phyloP scores from a whole-genome alignment of 169 alveolate species.

The Eimeria tenella region DNA sequence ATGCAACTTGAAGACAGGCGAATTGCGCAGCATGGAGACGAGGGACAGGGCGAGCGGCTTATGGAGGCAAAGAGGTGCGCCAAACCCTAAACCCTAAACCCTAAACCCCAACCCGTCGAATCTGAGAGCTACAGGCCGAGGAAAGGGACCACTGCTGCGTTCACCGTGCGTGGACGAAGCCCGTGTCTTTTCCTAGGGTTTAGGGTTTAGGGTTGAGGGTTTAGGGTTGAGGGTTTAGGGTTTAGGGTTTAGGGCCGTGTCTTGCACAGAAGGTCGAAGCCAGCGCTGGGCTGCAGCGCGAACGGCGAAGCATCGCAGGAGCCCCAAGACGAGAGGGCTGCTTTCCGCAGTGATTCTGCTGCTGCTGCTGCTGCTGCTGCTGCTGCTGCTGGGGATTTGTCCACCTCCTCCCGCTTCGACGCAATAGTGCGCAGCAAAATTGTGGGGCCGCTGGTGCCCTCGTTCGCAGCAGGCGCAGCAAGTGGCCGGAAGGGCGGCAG shows the following conservation, averaged over 20 bases:
- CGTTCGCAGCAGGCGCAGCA: slow-evolving; percentile 12
- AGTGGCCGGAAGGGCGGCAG: not conserved
- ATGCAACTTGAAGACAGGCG: slow-evolving; percentile 58
- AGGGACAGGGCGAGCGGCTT: slow-evolving; percentile 88
- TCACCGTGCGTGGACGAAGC: no score
- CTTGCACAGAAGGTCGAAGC: not conserved
- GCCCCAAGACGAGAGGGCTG: not conserved
- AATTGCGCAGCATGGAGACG: slow-evolving; percentile 80
- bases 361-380: slow-evolving; percentile 21
- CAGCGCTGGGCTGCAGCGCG: not conserved
- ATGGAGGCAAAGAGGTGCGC: slow-evolving; percentile 82
- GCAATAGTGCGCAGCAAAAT: not conserved
- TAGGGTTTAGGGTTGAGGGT: not conserved
- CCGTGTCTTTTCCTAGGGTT: no score
- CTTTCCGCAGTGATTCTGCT: not conserved
- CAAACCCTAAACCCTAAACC: not conserved
- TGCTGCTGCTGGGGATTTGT: not conserved
- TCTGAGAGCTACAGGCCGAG: no score
- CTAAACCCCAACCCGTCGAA: no score
- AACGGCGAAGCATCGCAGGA: no score
- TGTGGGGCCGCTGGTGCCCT: not conserved
- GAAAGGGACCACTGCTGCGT: no score
- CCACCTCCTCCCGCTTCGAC: slow-evolving; percentile 3
- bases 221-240: not conserved
- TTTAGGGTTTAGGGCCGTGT: not conserved